Percentiles rank a stretch among this genome's conserved stretches.
Conservation (phyloP, 2,329 filamentous ascomycete genomes). For the Paraphaeosphaeria minitans region DNA sequence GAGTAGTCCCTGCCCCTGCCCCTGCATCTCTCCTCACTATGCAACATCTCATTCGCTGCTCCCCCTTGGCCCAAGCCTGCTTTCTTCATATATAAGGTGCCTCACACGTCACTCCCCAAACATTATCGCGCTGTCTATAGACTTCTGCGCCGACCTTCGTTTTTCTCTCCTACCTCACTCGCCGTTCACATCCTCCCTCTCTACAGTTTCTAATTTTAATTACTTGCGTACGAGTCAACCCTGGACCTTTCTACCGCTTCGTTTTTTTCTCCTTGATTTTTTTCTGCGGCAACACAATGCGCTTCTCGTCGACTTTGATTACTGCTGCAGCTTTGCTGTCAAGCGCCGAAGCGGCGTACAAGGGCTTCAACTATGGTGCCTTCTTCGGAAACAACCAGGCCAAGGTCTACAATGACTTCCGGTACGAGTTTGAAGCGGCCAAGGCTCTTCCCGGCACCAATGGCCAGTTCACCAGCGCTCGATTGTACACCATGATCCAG, state of each 20-base stretch:
- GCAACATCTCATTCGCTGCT: constrained; percentile 16
- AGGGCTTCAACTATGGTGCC: constrained; percentile 76
- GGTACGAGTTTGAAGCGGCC: constrained; percentile 71
- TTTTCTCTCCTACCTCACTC: constrained; percentile 5
- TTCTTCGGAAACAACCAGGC: constrained; percentile 64
- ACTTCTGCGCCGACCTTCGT: constrained; percentile 10
- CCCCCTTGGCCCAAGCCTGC: constrained; percentile 9
- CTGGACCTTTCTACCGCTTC: not conserved
- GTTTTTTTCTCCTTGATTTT: constrained; percentile 5
- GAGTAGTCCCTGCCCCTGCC: not conserved
- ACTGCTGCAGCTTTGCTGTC: constrained; percentile 48
- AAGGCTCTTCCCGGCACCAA: constrained; percentile 66
- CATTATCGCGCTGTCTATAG: constrained; percentile 5
- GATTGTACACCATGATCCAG: constrained; percentile 79
- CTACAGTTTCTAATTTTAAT: constrained; percentile 18
- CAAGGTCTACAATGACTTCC: constrained; percentile 69
- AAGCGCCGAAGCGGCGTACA: constrained; percentile 44
- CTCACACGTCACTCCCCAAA: constrained; percentile 18
- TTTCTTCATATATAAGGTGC: constrained; percentile 18
- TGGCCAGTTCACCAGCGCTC: constrained; percentile 68
- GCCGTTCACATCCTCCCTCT: constrained; percentile 8
- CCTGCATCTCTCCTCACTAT: constrained; percentile 14
- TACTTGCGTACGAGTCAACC: not conserved
- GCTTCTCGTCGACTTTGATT: constrained; percentile 39
- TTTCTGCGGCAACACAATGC: constrained; percentile 34